These are phyloP conservation scores for Clonostachys solani DNA, from an alignment of 2,329 filamentous ascomycete species.

Conservation along the genomic window DNA sequence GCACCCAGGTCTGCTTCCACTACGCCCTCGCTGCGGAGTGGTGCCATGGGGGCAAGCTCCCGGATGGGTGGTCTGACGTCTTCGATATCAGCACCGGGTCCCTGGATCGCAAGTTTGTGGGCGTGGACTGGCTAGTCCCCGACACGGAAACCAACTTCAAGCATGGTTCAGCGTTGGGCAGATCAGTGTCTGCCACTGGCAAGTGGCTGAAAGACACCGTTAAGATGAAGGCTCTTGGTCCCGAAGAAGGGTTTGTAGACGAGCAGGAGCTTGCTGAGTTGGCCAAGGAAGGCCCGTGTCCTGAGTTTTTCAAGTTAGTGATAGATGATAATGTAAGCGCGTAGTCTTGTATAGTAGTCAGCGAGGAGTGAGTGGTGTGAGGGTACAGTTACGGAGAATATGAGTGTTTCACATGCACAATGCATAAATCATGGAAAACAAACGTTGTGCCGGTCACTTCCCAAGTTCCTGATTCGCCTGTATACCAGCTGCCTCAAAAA, in stretches of 20 bases:
- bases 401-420: no score
- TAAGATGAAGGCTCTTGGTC: conserved; percentile 8
- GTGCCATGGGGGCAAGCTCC: conserved; percentile 8
- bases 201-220: conserved; percentile 4
- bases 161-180: conserved; percentile 9
- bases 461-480: background rate
- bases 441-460: no score
- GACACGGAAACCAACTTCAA: conserved; percentile 8
- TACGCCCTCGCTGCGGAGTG: conserved; percentile 7
- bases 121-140: conserved; percentile 12
- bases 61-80: conserved; percentile 6
- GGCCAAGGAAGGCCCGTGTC: background rate
- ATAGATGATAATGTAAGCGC: no score
- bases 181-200: conserved; percentile 10
- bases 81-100: conserved; percentile 12
- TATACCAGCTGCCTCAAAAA: background rate
- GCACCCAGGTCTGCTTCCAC: conserved; percentile 11
- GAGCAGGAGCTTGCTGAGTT: conserved; percentile 5
- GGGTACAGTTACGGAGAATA: no score
- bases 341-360: no score
- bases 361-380: no score
- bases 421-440: no score
- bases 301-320: no score
- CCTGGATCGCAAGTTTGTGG: conserved; percentile 11
- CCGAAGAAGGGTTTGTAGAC: conserved; percentile 2